phyloP scores from a whole-genome alignment of 352 stramenopile genomes.

The Pythium insidiosum region DNA sequence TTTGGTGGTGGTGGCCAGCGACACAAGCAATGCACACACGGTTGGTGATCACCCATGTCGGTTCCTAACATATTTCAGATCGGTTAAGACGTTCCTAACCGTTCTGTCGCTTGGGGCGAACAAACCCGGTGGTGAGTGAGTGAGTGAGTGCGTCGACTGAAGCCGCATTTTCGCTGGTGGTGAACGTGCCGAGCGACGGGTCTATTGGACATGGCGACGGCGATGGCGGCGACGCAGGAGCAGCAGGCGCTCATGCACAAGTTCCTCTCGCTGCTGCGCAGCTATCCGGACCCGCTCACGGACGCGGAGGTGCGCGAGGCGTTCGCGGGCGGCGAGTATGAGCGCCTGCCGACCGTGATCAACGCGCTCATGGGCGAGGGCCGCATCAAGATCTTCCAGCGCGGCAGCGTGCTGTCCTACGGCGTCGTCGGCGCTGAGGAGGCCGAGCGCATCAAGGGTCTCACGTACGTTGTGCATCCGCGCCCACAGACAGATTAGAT shows the following conservation, averaged over 20 bases:
- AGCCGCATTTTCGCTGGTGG: too few relatives aligned
- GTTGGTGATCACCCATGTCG: too few relatives aligned
- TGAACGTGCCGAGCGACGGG: too few relatives aligned
- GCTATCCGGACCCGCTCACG: slow-evolving; percentile 72
- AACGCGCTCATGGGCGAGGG: slow-evolving; percentile 80
- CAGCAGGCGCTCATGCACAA: slow-evolving; percentile 36
- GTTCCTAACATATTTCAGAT: too few relatives aligned
- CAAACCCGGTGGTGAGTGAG: too few relatives aligned
- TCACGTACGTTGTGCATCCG: slow-evolving; percentile 46
- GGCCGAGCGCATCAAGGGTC: slow-evolving; percentile 74
- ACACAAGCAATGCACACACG: too few relatives aligned
- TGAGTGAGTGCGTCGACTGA: too few relatives aligned
- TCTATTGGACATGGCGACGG: slow-evolving; percentile 6
- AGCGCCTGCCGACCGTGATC: slow-evolving; percentile 74
- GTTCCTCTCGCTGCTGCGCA: slow-evolving; percentile 73
- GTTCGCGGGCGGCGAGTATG: slow-evolving; percentile 76
- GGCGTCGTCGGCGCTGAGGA: slow-evolving; percentile 76
- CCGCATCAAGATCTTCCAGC: slow-evolving; percentile 88
- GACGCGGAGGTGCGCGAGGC: slow-evolving; percentile 75
- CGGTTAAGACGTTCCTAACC: too few relatives aligned
- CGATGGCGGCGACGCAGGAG: slow-evolving; percentile 23
- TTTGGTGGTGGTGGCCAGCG: too few relatives aligned
- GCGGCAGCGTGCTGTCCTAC: slow-evolving; percentile 79
- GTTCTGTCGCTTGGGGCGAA: too few relatives aligned
- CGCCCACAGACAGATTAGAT: slow-evolving; percentile 1